Evolutionary conservation across 805 yeast species (phyloP).

Genomic region (Scheffersomyces amazonensis): DNA sequence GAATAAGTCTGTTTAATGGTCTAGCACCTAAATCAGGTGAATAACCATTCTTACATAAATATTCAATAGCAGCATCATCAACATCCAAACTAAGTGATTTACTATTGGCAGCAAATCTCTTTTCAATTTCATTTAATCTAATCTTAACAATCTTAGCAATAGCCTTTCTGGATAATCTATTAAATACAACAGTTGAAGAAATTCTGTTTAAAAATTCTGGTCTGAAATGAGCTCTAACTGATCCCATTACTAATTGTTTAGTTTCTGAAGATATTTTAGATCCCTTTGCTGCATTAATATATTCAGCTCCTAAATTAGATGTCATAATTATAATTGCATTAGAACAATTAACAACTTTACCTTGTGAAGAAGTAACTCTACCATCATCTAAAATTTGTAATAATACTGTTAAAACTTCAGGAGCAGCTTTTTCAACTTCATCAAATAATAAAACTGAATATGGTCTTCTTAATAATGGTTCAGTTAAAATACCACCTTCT

Average conservation of each 20-base stretch:
- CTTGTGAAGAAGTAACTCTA: conserved; percentile 90
- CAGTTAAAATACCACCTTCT: conserved; percentile 95
- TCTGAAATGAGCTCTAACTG: conserved; percentile 87
- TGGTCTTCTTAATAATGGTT: conserved; percentile 86
- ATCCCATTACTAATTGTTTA: conserved; percentile 73
- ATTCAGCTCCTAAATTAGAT: conserved; percentile 94
- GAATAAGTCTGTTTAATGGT: conserved; percentile 91
- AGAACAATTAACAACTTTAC: conserved; percentile 89
- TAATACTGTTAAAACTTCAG: conserved; percentile 90
- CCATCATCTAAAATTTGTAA: conserved; percentile 96
- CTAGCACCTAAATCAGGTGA: conserved; percentile 95
- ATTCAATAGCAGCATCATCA: conserved; percentile 75
- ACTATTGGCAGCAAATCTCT: conserved; percentile 81
- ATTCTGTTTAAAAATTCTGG: conserved; percentile 98
- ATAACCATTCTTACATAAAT: conserved; percentile 82
- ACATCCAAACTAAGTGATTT: conserved; percentile 71
- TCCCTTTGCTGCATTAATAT: conserved; percentile 63
- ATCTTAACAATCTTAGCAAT: conserved; percentile 88
- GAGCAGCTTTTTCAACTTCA: conserved; percentile 98
- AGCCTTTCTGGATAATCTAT: conserved; percentile 86
- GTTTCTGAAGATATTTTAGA: conserved; percentile 67
- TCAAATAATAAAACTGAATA: conserved; percentile 95
- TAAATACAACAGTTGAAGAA: conserved; percentile 88
- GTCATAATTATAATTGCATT: conserved; percentile 94
- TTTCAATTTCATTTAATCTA: conserved; percentile 79